phyloP scores from a whole-genome alignment of 2,329 filamentous ascomycete genomes.

The Aureobasidium uvarum region DNA sequence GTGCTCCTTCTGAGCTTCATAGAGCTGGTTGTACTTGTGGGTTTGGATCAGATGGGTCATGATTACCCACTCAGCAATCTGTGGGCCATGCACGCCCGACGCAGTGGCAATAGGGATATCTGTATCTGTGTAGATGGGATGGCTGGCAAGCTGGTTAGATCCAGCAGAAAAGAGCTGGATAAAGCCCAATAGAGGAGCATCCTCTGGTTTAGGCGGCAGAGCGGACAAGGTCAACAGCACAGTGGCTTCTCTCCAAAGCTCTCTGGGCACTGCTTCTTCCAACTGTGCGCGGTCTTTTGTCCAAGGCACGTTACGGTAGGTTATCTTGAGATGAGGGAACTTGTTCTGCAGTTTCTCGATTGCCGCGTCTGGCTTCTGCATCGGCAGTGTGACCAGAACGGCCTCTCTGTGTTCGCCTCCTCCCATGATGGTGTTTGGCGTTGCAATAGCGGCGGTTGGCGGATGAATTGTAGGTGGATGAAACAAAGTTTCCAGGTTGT shows the following conservation, averaged over 20 bases:
- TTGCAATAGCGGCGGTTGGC: background rate
- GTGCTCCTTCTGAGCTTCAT: constrained; percentile 58
- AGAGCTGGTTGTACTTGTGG: constrained; percentile 55
- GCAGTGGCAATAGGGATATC: constrained; percentile 56
- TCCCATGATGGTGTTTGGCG: constrained; percentile 36
- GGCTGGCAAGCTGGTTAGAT: constrained; percentile 53
- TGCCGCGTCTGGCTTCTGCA: constrained; percentile 41
- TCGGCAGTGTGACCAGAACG: constrained; percentile 37
- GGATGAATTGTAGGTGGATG: background rate
- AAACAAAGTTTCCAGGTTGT: background rate
- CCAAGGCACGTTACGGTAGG: constrained; percentile 40
- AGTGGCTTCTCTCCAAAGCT: constrained; percentile 45
- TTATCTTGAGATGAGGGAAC: constrained; percentile 50
- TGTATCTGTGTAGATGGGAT: constrained; percentile 54
- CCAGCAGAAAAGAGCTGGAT: constrained; percentile 60
- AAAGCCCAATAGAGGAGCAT: constrained; percentile 46
- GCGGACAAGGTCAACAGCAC: constrained; percentile 51
- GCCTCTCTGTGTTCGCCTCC: constrained; percentile 40
- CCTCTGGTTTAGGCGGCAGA: constrained; percentile 42
- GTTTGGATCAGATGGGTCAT: constrained; percentile 60
- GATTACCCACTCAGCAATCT: constrained; percentile 66
- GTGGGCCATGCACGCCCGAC: constrained; percentile 60
- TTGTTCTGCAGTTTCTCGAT: constrained; percentile 43
- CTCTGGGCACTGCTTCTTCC: constrained; percentile 28
- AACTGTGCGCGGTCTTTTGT: constrained; percentile 28